A percentile compares a stretch with the other conserved stretches of the same genome.
Evolutionary conservation across 345 rosid species (phyloP).

Genomic region (Melaleuca alternifolia): DNA sequence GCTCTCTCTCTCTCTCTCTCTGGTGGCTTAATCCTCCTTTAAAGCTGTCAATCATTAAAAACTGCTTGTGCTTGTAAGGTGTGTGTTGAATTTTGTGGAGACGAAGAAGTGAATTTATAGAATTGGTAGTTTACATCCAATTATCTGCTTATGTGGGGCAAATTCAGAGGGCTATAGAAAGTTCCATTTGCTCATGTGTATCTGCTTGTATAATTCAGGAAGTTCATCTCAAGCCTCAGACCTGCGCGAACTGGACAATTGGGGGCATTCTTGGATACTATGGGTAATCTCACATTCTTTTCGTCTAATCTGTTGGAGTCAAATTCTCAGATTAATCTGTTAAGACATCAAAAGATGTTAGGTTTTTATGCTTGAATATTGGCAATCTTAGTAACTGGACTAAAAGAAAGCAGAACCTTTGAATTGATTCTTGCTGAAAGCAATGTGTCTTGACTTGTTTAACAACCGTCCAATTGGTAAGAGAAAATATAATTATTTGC

Average conservation of each 20-base stretch:
- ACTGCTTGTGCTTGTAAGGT: background rate
- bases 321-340: background rate
- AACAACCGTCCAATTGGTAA: background rate
- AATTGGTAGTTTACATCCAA: background rate
- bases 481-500: background rate
- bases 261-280: constrained; percentile 57
- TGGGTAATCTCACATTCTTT: constrained; percentile 35
- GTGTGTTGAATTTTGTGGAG: background rate
- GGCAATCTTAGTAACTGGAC: background rate
- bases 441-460: background rate
- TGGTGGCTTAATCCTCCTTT: background rate
- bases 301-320: background rate
- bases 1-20: background rate
- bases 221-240: constrained; percentile 85
- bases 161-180: background rate
- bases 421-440: background rate
- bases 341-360: background rate
- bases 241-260: constrained; percentile 50
- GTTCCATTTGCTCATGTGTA: background rate
- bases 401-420: background rate
- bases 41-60: background rate
- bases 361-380: background rate
- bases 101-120: background rate
- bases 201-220: constrained; percentile 33
- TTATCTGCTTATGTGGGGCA: background rate